Percentiles rank a stretch among this genome's conserved stretches.
Conservation (phyloP, 2,329 filamentous ascomycete species). For the Pseudogymnoascus sp. region DNA sequence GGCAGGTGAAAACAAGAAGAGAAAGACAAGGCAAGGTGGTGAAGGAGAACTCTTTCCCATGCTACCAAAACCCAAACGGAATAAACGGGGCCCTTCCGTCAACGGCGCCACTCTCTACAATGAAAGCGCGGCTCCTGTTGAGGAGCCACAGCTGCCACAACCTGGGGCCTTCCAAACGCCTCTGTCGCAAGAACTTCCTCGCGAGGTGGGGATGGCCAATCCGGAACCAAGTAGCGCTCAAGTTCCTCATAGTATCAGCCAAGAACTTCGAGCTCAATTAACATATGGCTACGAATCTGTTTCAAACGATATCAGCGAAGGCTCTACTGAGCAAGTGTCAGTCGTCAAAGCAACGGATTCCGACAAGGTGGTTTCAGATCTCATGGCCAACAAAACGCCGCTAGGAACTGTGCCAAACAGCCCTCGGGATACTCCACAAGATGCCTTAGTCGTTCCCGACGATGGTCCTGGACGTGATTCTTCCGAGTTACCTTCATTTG, state of each 20-base stretch:
- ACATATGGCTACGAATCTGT: neutral
- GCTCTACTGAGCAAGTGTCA: neutral
- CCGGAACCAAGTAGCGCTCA: conserved; percentile 6
- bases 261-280: conserved; percentile 2
- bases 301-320: neutral
- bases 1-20: neutral
- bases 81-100: neutral
- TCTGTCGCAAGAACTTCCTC: neutral
- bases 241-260: conserved; percentile 11
- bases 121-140: neutral
- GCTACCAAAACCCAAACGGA: conserved; percentile 12
- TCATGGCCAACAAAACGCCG: neutral
- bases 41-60: conserved; percentile 9
- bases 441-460: neutral
- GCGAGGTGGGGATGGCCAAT: neutral
- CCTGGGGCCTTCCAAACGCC: neutral
- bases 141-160: neutral
- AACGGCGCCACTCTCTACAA: neutral
- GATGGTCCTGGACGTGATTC: neutral
- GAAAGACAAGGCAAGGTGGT: conserved; percentile 3
- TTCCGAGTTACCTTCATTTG: neutral
- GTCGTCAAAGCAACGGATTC: neutral
- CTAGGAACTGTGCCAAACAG: neutral
- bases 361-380: neutral
- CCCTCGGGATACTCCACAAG: neutral